Evolutionary conservation across 306 rosid species (phyloP).

Genomic region (Neltuma alba): DNA sequence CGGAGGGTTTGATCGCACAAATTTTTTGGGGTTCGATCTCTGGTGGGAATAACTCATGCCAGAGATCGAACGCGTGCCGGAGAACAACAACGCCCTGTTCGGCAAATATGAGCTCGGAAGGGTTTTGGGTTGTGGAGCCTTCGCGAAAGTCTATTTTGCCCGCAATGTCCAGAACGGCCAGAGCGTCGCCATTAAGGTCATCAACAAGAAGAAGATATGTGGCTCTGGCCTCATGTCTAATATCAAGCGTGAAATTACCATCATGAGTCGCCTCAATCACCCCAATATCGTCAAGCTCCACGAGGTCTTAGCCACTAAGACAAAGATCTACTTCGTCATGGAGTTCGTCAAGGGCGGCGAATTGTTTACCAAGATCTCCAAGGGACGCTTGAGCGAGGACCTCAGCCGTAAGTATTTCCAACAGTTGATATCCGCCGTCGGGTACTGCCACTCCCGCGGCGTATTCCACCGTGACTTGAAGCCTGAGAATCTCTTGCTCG

Average conservation of each 20-base stretch:
- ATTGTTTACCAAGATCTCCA: slow-evolving; percentile 40
- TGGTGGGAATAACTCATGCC: slow-evolving; percentile 45
- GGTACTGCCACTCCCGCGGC: slow-evolving; percentile 51
- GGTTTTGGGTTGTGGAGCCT: slow-evolving; percentile 53
- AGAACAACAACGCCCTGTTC: slow-evolving; percentile 34
- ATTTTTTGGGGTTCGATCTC: slow-evolving; percentile 39
- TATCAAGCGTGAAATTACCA: slow-evolving; percentile 50
- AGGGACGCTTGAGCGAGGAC: slow-evolving; percentile 48
- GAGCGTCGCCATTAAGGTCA: slow-evolving; percentile 53
- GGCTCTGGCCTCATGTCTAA: slow-evolving; percentile 36
- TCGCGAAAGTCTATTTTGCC: slow-evolving; percentile 53
- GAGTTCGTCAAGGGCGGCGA: slow-evolving; percentile 52
- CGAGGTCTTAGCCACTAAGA: slow-evolving; percentile 53
- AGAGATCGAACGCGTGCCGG: slow-evolving; percentile 46
- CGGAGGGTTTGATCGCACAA: not conserved
- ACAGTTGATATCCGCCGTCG: slow-evolving; percentile 48
- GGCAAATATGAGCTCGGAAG: slow-evolving; percentile 55
- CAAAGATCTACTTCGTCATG: slow-evolving; percentile 46
- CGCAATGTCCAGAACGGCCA: slow-evolving; percentile 45
- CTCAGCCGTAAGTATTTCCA: slow-evolving; percentile 48
- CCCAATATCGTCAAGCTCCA: slow-evolving; percentile 48
- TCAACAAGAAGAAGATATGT: slow-evolving; percentile 47
- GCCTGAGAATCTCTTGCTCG: slow-evolving; percentile 51
- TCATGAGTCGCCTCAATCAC: slow-evolving; percentile 51
- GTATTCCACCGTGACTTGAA: slow-evolving; percentile 54